Base-by-base conservation (phyloP, 306 rosid genomes). In the Senna tora region DNA sequence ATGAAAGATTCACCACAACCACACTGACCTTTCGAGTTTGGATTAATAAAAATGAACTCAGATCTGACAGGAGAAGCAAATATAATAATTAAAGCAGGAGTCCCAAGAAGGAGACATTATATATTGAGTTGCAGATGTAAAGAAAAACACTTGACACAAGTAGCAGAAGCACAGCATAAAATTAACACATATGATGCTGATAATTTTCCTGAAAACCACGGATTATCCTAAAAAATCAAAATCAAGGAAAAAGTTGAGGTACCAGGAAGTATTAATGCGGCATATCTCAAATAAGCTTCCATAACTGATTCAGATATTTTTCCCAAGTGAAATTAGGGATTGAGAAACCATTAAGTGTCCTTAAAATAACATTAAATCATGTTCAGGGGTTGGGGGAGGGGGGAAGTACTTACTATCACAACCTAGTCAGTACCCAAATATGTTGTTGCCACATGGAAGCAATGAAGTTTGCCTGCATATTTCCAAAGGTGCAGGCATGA, bases 1-100 rank as follows among this genome's bases (percentile, higher is more conserved):
- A 90, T 83, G 80, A 90, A 90, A 55, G 96, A 90, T 75, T 90
- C 96, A 55, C 98, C 98, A 65, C 98, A 93, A 32, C 98, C 98
- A 83, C 98, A 93, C 66, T 93, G 93, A 39, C 97, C 97, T 86
- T 88, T 89, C 5, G 98, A 93, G 77, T 93, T 93, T 47, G 98
- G 98, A 77, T 93, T 93, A 70, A 93, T 79, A 60, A 93, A 93
- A 47, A 93, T 77, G 41, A 93, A 93, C 85, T 93, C 98, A 0
- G 97, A 91, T 76, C 97, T 93, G 89, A 47, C 60, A 55, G 20
- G 43, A 57, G 15, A 64, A 69, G 62, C 25, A 25, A 19, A 46
- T 36, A 36, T 36, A 36, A 33, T 12, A 33, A 19, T 68, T 4
- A 45, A 52, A 16, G 11, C 6, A 65, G 28, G 39, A 9, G 36